Conservation (phyloP, 352 stramenopile genomes). For the Plasmopara muralis region DNA sequence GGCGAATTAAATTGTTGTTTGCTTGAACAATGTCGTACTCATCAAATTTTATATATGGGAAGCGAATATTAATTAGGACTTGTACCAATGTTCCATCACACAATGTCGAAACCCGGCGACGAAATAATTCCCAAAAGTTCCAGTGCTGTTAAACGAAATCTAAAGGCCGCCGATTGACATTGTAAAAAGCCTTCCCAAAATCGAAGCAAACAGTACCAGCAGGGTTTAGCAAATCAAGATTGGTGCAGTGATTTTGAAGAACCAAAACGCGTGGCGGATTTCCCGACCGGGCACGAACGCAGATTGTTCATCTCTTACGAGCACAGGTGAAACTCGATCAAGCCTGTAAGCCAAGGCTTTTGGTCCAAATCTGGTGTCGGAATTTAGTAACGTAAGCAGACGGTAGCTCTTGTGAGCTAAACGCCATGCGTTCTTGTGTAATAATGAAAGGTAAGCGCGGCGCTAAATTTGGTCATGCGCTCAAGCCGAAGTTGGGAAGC, state of each 20-base stretch:
- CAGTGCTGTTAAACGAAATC: not conserved
- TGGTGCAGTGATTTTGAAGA: not conserved
- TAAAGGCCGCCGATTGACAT: conserved; percentile 6
- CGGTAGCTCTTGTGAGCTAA: not conserved
- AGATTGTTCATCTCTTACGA: not conserved
- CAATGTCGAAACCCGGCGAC: not conserved
- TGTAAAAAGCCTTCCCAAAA: not conserved
- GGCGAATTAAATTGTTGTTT: not conserved
- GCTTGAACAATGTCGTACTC: not conserved
- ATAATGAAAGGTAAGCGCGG: not conserved
- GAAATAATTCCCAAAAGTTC: not conserved
- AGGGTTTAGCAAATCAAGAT: not conserved
- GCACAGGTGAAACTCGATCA: not conserved
- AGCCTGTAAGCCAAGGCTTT: not conserved
- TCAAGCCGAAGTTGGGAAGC: not conserved
- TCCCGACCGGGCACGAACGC: not conserved
- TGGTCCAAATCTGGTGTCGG: not conserved
- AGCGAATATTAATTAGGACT: not conserved
- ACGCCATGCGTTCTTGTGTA: not conserved
- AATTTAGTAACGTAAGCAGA: not conserved
- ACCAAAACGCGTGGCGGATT: not conserved
- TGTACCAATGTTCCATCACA: not conserved
- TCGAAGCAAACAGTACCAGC: conserved; percentile 1
- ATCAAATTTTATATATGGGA: not conserved
- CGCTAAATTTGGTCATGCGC: not conserved